Percentiles rank a stretch among this genome's conserved stretches.
phyloP scores from a whole-genome alignment of 352 stramenopile genomes.

The Phytophthora agathidicida region DNA sequence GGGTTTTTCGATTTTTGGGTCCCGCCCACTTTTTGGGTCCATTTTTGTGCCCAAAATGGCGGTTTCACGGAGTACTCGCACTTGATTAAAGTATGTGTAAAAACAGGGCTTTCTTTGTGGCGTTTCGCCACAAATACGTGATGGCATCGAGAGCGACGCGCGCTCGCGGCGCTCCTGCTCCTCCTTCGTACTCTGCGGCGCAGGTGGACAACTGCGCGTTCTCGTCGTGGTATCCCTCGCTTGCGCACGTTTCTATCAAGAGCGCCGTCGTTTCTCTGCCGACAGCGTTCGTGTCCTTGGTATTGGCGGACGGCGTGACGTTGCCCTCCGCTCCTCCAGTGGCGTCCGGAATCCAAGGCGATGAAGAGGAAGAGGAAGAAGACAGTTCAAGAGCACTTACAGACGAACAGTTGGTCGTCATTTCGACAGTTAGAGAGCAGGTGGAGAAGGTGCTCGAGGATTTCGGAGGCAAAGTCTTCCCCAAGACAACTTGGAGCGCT shows the following conservation, averaged over 20 bases:
- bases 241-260: conserved; percentile 71
- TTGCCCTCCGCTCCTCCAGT: conserved; percentile 41
- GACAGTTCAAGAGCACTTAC: conserved; percentile 25
- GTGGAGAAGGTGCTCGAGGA: conserved; percentile 69
- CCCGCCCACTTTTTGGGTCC: too few species aligned
- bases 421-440: conserved; percentile 49
- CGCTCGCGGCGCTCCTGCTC: too few species aligned
- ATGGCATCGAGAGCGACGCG: too few species aligned
- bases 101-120: too few species aligned
- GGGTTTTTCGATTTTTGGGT: too few species aligned
- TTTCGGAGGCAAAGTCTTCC: conserved; percentile 77
- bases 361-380: conserved; percentile 29
- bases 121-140: too few species aligned
- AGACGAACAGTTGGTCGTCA: conserved; percentile 28
- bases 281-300: conserved; percentile 55
- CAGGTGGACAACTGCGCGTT: conserved; percentile 88
- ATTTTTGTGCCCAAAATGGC: too few species aligned
- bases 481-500: conserved; percentile 96
- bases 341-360: conserved; percentile 25
- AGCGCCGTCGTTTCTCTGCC: conserved; percentile 60
- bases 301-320: conserved; percentile 75
- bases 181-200: conserved; percentile 56
- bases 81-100: too few species aligned
- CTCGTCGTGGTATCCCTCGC: conserved; percentile 65
- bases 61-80: too few species aligned